A percentile compares a stretch with the other conserved stretches of the same genome.
phyloP scores from a whole-genome alignment of 2,329 filamentous ascomycete genomes.

The Exophiala sp. region DNA sequence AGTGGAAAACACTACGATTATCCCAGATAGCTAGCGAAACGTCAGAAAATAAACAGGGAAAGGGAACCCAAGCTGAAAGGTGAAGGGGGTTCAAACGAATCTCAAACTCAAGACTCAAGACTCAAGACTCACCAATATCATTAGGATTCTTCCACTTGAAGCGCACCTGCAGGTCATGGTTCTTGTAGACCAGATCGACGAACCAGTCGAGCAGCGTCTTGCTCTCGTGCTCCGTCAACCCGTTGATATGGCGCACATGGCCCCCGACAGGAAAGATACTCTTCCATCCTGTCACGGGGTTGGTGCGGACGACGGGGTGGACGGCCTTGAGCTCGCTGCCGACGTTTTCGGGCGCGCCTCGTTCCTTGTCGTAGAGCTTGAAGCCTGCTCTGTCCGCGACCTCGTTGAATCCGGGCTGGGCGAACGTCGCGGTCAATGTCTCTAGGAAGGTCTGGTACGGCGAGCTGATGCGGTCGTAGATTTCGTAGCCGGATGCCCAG shows the following conservation, averaged over 20 bases:
- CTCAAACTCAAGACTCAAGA: not conserved
- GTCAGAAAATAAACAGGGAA: not conserved
- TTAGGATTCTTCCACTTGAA: constrained; percentile 47
- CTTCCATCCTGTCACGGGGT: constrained; percentile 61
- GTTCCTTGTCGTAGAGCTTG: constrained; percentile 39
- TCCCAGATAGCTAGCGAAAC: constrained; percentile 36
- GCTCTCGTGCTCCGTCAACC: constrained; percentile 40
- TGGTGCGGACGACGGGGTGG: constrained; percentile 56
- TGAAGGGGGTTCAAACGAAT: not conserved
- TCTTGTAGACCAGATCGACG: constrained; percentile 39
- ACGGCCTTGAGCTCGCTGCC: constrained; percentile 46
- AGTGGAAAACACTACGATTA: constrained; percentile 33
- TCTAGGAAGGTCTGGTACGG: constrained; percentile 56
- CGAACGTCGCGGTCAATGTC: constrained; percentile 51
- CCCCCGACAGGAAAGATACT: constrained; percentile 46
- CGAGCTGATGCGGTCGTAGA: constrained; percentile 55
- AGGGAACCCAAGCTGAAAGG: no score
- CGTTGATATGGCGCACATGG: constrained; percentile 41
- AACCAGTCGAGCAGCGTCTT: constrained; percentile 42
- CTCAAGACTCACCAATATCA: constrained; percentile 43
- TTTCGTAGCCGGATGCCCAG: constrained; percentile 62
- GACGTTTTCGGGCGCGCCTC: constrained; percentile 52
- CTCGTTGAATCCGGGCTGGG: constrained; percentile 46
- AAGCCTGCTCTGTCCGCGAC: constrained; percentile 36
- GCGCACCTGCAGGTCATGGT: constrained; percentile 48